Percentiles rank a stretch among this genome's conserved stretches.
Conservation (phyloP, 163 green algal genomes). For the Scenedesmus sp. region DNA sequence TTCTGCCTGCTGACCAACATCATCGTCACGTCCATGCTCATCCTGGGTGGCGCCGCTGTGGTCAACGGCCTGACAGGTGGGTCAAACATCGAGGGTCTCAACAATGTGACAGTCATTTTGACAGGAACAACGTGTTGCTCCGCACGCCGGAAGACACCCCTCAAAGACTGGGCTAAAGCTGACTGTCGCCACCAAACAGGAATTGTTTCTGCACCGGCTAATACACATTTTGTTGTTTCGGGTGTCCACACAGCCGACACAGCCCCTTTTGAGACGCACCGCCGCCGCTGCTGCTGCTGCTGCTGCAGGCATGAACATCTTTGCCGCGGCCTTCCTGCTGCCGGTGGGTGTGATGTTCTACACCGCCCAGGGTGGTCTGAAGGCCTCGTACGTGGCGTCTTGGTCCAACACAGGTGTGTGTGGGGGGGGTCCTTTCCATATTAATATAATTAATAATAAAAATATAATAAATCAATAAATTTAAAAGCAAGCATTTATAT, state of each 20-base stretch:
- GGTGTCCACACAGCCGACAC: too few species aligned
- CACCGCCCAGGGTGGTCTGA: conserved; percentile 90
- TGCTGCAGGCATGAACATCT: conserved; percentile 74
- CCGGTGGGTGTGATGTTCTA: conserved; percentile 92
- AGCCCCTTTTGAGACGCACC: background rate
- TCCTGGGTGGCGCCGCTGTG: conserved; percentile 92
- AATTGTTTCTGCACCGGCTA: too few species aligned
- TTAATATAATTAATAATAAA: too few species aligned
- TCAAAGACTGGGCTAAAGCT: too few species aligned
- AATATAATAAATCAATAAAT: too few species aligned
- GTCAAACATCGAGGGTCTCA: background rate
- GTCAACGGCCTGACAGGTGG: conserved; percentile 90
- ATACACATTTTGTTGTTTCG: too few species aligned
- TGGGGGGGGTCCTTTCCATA: too few species aligned
- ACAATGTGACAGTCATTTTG: too few species aligned
- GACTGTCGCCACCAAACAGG: too few species aligned
- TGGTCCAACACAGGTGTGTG: conserved; percentile 74
- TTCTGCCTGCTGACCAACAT: conserved; percentile 90
- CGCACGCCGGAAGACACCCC: too few species aligned
- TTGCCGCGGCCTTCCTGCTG: conserved; percentile 89
- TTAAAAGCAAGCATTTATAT: too few species aligned
- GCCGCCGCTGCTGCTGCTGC: conserved; percentile 20
- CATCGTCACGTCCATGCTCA: conserved; percentile 91
- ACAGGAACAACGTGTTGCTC: too few species aligned
- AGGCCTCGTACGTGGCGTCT: conserved; percentile 90